These are phyloP conservation scores for Musa itinerans DNA, from an alignment of 176 grass and related monocot species.

Conservation along the genomic window DNA sequence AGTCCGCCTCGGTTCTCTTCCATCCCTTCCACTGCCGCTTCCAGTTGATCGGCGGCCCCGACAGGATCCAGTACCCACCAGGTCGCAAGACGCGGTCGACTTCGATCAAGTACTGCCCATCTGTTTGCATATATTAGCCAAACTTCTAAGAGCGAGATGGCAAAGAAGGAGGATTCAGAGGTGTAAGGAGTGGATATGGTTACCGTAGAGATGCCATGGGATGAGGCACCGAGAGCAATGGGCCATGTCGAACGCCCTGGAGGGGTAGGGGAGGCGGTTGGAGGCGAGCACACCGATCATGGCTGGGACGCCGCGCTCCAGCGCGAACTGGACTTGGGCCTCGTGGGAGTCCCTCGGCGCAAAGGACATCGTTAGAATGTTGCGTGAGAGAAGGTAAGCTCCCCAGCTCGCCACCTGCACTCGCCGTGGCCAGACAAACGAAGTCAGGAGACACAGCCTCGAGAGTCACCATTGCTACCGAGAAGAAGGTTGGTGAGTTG, in stretches of 20 bases:
- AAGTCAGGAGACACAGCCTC: no score
- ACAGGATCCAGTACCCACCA: conserved; percentile 54
- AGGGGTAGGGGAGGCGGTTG: conserved; percentile 41
- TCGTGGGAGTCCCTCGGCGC: conserved; percentile 36
- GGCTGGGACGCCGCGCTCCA: conserved; percentile 49
- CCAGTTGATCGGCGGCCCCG: conserved; percentile 34
- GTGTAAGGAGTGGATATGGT: not conserved
- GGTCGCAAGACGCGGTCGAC: conserved; percentile 45
- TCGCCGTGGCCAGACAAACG: not conserved
- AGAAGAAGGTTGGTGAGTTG: not conserved
- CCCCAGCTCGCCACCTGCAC: conserved; percentile 35
- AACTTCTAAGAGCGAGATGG: not conserved
- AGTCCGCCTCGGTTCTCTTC: conserved; percentile 40
- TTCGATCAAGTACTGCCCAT: conserved; percentile 40
- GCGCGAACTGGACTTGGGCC: conserved; percentile 44
- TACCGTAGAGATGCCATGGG: conserved; percentile 46
- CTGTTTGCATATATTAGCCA: conserved; percentile 10
- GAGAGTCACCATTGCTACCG: no score
- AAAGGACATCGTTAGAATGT: conserved; percentile 38
- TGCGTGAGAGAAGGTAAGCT: conserved; percentile 34
- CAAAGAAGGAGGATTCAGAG: not conserved
- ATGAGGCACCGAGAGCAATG: conserved; percentile 54
- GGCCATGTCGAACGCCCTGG: conserved; percentile 51
- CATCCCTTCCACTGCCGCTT: conserved; percentile 38
- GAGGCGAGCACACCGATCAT: conserved; percentile 37